phyloP scores from a whole-genome alignment of 441 rosid genomes.

The Erysimum cheiri region DNA sequence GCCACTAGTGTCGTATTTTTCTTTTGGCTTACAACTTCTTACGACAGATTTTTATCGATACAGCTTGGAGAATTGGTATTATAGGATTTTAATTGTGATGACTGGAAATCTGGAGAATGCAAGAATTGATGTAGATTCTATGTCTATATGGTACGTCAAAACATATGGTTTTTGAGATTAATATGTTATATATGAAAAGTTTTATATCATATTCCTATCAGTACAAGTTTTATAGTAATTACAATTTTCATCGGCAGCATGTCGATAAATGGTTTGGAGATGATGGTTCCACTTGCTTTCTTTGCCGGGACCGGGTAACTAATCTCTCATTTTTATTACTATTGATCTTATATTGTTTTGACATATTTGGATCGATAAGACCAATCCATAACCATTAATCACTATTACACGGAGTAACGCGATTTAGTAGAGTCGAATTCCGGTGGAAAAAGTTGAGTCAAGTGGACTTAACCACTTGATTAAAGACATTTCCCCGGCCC shows the following conservation, averaged over 20 bases:
- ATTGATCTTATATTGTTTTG: too few relatives aligned
- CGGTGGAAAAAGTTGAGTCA: too few relatives aligned
- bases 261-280: constrained; percentile 75
- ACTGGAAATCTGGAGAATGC: constrained; percentile 69
- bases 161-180: neutral
- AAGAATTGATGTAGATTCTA: constrained; percentile 66
- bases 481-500: too few relatives aligned
- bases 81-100: constrained; percentile 66
- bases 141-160: constrained; percentile 62
- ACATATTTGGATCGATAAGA: too few relatives aligned
- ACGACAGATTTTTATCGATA: constrained; percentile 9
- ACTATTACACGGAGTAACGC: too few relatives aligned
- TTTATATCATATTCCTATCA: neutral
- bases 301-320: constrained; percentile 70
- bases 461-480: too few relatives aligned
- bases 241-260: constrained; percentile 49
- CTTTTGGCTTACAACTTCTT: neutral
- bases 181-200: neutral
- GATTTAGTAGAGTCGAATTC: too few relatives aligned
- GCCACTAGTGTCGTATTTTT: neutral
- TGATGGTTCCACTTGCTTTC: constrained; percentile 80
- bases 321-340: neutral
- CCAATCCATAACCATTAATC: too few relatives aligned
- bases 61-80: constrained; percentile 85
- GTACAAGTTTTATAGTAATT: neutral